These are phyloP conservation scores for Eremothecium coryli DNA, from an alignment of 1,139 yeast genomes.

Conservation along the genomic window DNA sequence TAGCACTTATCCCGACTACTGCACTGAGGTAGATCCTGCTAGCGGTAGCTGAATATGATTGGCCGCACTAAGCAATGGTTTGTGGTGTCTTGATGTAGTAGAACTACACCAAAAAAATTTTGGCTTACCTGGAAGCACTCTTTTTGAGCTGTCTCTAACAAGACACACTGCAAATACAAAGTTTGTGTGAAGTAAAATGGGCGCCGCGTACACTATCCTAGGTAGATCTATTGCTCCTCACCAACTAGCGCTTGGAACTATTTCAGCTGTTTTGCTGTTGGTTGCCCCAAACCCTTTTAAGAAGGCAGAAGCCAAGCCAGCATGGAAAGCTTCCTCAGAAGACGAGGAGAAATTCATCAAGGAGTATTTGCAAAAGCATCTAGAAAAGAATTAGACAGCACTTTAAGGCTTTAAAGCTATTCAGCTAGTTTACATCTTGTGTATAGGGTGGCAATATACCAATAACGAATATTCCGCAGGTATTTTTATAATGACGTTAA, in stretches of 20 bases:
- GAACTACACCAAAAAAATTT: no score
- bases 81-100: no score
- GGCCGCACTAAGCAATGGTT: no score
- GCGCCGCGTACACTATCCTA: constrained; percentile 67
- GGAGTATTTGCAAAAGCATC: constrained; percentile 32
- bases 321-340: constrained; percentile 66
- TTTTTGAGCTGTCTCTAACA: no score
- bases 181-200: no score
- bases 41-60: no score
- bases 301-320: constrained; percentile 50
- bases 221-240: constrained; percentile 74
- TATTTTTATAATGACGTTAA: no score
- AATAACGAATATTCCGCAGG: background rate
- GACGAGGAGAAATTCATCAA: constrained; percentile 81
- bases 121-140: no score
- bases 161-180: no score
- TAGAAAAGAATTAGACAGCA: constrained; percentile 7
- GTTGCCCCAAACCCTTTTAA: constrained; percentile 69
- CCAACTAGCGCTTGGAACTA: constrained; percentile 59
- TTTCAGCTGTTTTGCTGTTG: constrained; percentile 49
- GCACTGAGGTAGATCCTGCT: no score
- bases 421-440: no score
- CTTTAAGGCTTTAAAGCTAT: background rate
- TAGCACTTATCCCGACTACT: no score
- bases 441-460: constrained; percentile 7